Evolutionary conservation across 23 red algal species (phyloP), one percentile per base, ranked within the genome.

Genomic region (Gracilaria domingensis): DNA sequence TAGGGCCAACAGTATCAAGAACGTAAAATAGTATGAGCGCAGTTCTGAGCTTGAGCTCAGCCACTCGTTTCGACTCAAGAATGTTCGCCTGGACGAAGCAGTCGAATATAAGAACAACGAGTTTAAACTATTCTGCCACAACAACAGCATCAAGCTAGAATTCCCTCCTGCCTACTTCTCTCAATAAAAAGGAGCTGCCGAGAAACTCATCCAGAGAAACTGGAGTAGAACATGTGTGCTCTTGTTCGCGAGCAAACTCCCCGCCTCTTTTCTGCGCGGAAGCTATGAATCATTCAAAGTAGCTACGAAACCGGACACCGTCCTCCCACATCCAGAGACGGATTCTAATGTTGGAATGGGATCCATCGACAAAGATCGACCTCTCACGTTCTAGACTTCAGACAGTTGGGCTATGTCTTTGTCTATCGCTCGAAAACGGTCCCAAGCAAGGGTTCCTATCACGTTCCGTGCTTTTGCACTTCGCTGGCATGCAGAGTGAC

Each of bases 141-240:
- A 70, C 2, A 12, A 70, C 35, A 26, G 28, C 28, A 33, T 70
- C 8, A 2, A 35, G 35, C 65, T 34, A 9, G 28, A 70, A 36
- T 70, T 24, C 12, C 32, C 40, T 47, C 75, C 33, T 23, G 50
- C 59, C 8, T 86, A 71, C 42, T 20, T 0, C 20, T 61, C 55
- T 0, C 24, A 71, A 69, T 67, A 8, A 16, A 86, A 86, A 28
- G 28, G 6, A 8, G 47, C 35, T 17, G 82, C 82, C 7, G 59
- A 86, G 48, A 69, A 0, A 70, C 82, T 86, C n/a, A 83, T 67
- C 47, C 59, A 86, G 59, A 32, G 71, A 73, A 53, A 65, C 4
- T 70, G 34, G 23, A 1, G 8, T 2, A 23, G 26, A 26, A 36
- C 17, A 26, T 18, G 59, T 7, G 55, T 86, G 58, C 36, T 86